These are phyloP conservation scores for Cucurbita ficifolia DNA, from an alignment of 306 rosid species.

Conservation along the genomic window DNA sequence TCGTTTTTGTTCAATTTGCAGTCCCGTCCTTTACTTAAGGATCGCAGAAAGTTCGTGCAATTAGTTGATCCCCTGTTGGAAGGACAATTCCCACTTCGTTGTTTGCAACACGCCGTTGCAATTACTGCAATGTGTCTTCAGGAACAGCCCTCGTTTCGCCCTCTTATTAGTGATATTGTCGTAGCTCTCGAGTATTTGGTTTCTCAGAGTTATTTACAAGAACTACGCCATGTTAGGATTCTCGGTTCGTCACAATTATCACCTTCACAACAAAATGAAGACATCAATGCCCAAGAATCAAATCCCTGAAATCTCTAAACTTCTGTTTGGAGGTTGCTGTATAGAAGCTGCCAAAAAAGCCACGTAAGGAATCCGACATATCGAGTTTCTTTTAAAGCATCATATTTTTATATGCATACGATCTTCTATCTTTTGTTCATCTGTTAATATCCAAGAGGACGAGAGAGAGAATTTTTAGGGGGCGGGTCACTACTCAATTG, in stretches of 20 bases:
- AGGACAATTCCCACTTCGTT: conserved; percentile 62
- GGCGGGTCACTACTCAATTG: too few species aligned
- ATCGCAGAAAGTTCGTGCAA: conserved; percentile 31
- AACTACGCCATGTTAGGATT: background rate
- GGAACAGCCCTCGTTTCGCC: conserved; percentile 81
- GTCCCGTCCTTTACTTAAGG: conserved; percentile 47
- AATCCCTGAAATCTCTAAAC: conserved; percentile 22
- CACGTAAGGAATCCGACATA: background rate
- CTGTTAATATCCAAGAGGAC: too few species aligned
- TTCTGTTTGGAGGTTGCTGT: conserved; percentile 16
- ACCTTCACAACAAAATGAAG: conserved; percentile 15
- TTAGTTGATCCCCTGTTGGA: conserved; percentile 65
- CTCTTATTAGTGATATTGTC: conserved; percentile 70
- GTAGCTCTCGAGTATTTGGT: conserved; percentile 85
- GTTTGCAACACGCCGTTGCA: conserved; percentile 92
- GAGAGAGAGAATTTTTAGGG: background rate
- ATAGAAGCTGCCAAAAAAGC: conserved; percentile 10
- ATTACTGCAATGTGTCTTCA: conserved; percentile 92
- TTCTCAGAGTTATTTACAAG: conserved; percentile 29
- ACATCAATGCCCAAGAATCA: conserved; percentile 12
- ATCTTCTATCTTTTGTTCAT: background rate
- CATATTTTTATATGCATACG: background rate
- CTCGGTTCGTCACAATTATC: conserved; percentile 14
- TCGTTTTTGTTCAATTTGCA: conserved; percentile 2
- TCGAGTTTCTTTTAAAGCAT: background rate